A percentile compares a stretch with the other conserved stretches of the same genome.
Conservation (phyloP, 2,329 filamentous ascomycete species). For the Fonsecaea monophora region DNA sequence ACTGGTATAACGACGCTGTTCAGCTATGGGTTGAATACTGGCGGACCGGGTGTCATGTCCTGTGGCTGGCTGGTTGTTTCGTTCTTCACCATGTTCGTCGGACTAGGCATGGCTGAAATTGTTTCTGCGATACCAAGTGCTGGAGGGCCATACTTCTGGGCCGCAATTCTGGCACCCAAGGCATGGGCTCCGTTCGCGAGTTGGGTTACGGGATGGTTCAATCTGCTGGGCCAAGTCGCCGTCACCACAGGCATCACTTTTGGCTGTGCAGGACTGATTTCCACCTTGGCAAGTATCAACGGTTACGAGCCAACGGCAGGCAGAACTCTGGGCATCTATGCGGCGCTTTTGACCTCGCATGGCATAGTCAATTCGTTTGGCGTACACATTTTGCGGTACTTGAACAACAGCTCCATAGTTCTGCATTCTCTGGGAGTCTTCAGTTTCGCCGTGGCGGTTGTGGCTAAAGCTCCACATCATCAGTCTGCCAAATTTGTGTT, state of each 20-base stretch:
- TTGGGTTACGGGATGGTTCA: slow-evolving; percentile 60
- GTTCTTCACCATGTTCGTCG: slow-evolving; percentile 63
- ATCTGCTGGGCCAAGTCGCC: slow-evolving; percentile 57
- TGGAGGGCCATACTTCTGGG: slow-evolving; percentile 68
- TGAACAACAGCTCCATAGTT: slow-evolving; percentile 64
- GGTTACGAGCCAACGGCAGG: slow-evolving; percentile 54
- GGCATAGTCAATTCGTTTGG: slow-evolving; percentile 65
- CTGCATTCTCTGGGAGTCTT: slow-evolving; percentile 62
- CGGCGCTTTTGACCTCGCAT: slow-evolving; percentile 62
- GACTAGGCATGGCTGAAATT: slow-evolving; percentile 65
- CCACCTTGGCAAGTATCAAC: slow-evolving; percentile 55
- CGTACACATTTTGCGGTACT: slow-evolving; percentile 60
- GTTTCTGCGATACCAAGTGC: slow-evolving; percentile 65
- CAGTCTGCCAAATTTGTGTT: slow-evolving; percentile 64
- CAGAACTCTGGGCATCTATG: slow-evolving; percentile 66
- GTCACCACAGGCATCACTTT: slow-evolving; percentile 59
- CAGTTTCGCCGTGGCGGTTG: slow-evolving; percentile 61
- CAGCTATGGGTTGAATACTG: slow-evolving; percentile 62
- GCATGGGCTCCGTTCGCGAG: slow-evolving; percentile 53
- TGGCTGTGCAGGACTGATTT: slow-evolving; percentile 55
- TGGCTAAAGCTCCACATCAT: slow-evolving; percentile 64
- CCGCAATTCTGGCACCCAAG: slow-evolving; percentile 62
- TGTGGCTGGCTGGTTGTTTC: slow-evolving; percentile 59
- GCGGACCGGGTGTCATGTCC: slow-evolving; percentile 63
- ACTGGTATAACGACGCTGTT: slow-evolving; percentile 67